Evolutionary conservation across 257 asterid species (phyloP), one percentile per base, ranked within the genome.

Genomic region (Orobanche coerulescens): DNA sequence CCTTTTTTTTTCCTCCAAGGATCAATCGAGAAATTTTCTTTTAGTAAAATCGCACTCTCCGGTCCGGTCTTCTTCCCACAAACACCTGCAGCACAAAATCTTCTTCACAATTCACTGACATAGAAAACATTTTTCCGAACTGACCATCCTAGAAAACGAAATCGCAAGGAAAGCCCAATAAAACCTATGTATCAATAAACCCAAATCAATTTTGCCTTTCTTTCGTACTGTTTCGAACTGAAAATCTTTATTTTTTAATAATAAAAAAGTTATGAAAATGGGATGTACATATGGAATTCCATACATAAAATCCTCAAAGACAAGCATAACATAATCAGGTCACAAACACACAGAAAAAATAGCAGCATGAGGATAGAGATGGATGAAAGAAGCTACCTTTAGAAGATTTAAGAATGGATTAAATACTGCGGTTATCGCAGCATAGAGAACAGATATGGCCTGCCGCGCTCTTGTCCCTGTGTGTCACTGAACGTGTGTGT

Each of bases 11-110:
- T 6, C 12, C 20, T 44, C 37, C 12, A 50, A 4, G 9, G 40
- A 58, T 30, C 36, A 25, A 57, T 52, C 43, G 26, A 49, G 50
- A 5, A n/a, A n/a, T n/a, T n/a, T 5, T 36, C 39, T 22, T 20
- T 47, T 4, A 30, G 4, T 55, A 55, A 42, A 56, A 40, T 47
- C 48, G 19, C 58, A 46, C 46, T 24, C 61, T 54, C 13, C 31
- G 49, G 55, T 36, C 56, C 44, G n/a, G n/a, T 43, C 50, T 57
- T 19, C 16, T 1, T n/a, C 16, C n/a, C 23, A 43, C 73, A 20
- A 69, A 52, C 68, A 67, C 75, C 79, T 74, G 73, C 78, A 61
- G 34, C 66, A 44, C 58, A 66, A 36, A n/a, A 18, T 2, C 6
- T 19, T 20, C 19, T 47, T 25, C 7, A 23, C 3, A 62, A 55